Percentiles rank a stretch among this genome's conserved stretches.
phyloP scores from a whole-genome alignment of 371 early-diverging fungal genomes.

The Rhizomucor pusillus region DNA sequence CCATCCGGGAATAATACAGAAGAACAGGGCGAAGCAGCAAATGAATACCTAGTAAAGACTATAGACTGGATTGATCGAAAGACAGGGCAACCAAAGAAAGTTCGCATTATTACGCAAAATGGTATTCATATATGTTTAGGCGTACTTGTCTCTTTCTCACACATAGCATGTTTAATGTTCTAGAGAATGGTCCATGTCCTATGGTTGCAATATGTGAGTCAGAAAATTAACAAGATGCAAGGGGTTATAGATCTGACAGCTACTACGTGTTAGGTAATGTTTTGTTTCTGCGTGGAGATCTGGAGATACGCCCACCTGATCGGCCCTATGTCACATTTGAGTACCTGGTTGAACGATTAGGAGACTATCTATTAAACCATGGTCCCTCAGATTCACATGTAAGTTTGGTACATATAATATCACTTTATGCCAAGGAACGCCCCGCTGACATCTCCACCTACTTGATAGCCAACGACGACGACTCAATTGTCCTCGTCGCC shows the following conservation, averaged over 20 bases:
- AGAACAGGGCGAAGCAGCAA: slow-evolving; percentile 10
- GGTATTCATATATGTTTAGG: slow-evolving; percentile 31
- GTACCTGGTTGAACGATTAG: slow-evolving; percentile 71
- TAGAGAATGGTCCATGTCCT: slow-evolving; percentile 92
- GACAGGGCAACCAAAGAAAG: slow-evolving; percentile 33
- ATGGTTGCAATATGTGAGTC: slow-evolving; percentile 71
- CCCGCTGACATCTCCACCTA: too few relatives aligned
- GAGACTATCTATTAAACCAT: slow-evolving; percentile 62
- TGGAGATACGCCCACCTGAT: slow-evolving; percentile 59
- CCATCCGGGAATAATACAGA: too few relatives aligned
- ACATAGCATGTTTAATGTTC: not conserved
- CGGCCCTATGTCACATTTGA: slow-evolving; percentile 62
- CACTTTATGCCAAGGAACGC: too few relatives aligned
- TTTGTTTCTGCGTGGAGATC: slow-evolving; percentile 72
- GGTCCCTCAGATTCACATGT: slow-evolving; percentile 16
- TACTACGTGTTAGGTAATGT: slow-evolving; percentile 66
- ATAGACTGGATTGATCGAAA: slow-evolving; percentile 59
- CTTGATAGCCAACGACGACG: too few relatives aligned
- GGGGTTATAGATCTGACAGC: not conserved
- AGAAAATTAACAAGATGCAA: not conserved
- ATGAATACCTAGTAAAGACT: slow-evolving; percentile 65
- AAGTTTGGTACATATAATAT: not conserved
- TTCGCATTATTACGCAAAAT: slow-evolving; percentile 82
- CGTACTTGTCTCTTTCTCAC: not conserved
- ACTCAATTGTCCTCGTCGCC: too few relatives aligned